Base-by-base conservation (phyloP, 345 rosid genomes). In the Camelina hispida region DNA sequence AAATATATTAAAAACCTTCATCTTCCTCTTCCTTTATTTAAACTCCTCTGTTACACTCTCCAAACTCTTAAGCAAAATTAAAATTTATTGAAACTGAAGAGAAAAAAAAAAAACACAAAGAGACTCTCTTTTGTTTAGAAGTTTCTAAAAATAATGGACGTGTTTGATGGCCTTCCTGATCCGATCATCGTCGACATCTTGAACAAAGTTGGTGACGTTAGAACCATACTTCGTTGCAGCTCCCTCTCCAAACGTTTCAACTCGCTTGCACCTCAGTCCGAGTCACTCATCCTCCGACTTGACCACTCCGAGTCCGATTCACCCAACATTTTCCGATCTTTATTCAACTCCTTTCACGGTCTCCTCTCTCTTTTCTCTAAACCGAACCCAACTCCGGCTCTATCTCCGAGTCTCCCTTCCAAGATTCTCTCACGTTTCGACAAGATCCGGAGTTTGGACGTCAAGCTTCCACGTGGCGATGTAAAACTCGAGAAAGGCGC, bases 201-300 rank as follows among this genome's bases (percentile, higher is more conserved):
- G 34, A 78, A 72, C 81, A 78, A 78, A 78, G 68, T 78, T 1
- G 63, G 57, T 51, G 81, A 78, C 63, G 81, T 78, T 30, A 78
- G 8, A 66, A 78, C 77, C 4, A 9, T 78, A 43, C 77, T 78
- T 38, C 76, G 77, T 40, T 78, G 81, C n/a, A 37, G 28, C 17
- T 28, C 68, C 4, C 72, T 78, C 48, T 71, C 81, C 1, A 78
- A 78, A 3, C 62, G 81, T n/a, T 78, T 78, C 48, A 71, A 66
- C 63, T 78, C 77, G 1, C 77, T 78, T 32, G 68, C 59, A 1
- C 77, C 81, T 30, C 81, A 72, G 14, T 50, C 81, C 32, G 77
- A 78, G 7, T 65, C 77, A 37, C 81, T 78, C 56, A 1, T 51
- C 73, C 81, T 78, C 69, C 69, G 50, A 11, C 73, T 58, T 25